Evolutionary conservation across 2,329 filamentous ascomycete genomes (phyloP), one percentile per base, ranked within the genome.

Genomic region (Diaporthe vaccinii): DNA sequence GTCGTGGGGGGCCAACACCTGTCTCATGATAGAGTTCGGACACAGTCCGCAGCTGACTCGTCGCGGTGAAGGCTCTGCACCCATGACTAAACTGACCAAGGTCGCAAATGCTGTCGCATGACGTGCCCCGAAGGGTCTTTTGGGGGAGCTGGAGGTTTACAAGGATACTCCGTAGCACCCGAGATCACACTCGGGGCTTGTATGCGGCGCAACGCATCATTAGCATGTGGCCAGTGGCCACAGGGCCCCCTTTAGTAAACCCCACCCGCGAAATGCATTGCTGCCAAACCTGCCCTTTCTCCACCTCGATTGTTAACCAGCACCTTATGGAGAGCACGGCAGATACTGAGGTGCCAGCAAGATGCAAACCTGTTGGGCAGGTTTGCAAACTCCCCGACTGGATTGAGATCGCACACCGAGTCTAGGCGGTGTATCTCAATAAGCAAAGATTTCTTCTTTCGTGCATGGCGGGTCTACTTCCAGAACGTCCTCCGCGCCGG

Each of bases 1-100:
- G 75, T 61, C 72, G 51, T 46, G 46, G 44, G 44, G 65, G 65
- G 44, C n/a, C 28, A 44, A 36, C 58, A 39, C 31, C 31, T 57
- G 71, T 68, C 71, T 62, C 74, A 41, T 72, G 57, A 62, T 51
- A 55, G 25, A 62, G 34, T 75, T 62, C 31, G 62, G 65, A 39
- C 57, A 46, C 34, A 15, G 51, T 67, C 28, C 17, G 25, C 75
- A 67, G 51, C 75, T 76, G 72, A 76, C 72, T 76, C 75, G 75
- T 70, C 57, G 25, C 2, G 57, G 15, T n/a, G 28, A 53, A 36
- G 36, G 25, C 55, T 68, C 28, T 53, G 53, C 61, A 59, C 28
- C 36, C 36, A 53, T 58, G 65, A 59, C 39, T 36, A 61, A 44
- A 31, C 61, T 65, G 65, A 59, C 39, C 44, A 61, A 44, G 39